phyloP scores from a whole-genome alignment of 2,329 filamentous ascomycete species.

The Lasiodiplodia hormozganensis region DNA sequence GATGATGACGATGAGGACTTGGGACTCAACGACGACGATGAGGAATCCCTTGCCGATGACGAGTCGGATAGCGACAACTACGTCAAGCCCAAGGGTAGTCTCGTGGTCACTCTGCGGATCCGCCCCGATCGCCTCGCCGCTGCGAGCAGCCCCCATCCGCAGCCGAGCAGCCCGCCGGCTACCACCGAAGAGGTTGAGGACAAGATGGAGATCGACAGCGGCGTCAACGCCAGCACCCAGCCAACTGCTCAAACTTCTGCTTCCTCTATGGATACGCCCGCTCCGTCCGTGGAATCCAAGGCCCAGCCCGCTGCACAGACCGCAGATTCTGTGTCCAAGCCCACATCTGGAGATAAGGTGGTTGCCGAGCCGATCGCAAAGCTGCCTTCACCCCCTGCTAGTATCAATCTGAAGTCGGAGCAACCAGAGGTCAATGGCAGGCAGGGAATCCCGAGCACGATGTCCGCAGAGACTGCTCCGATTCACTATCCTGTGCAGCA shows the following conservation, averaged over 20 bases:
- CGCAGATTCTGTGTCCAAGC: neutral
- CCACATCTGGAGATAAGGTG: neutral
- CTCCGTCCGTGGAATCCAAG: neutral
- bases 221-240: neutral
- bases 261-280: neutral
- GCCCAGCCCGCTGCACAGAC: neutral
- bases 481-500: neutral
- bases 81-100: slow-evolving; percentile 19
- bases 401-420: slow-evolving; percentile 17
- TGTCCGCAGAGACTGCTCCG: neutral
- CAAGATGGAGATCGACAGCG: slow-evolving; percentile 9
- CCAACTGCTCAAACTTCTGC: neutral
- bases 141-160: slow-evolving; percentile 20
- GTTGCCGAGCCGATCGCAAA: slow-evolving; percentile 1
- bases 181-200: neutral
- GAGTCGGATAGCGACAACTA: slow-evolving; percentile 48
- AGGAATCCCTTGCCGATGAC: slow-evolving; percentile 48
- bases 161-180: slow-evolving; percentile 17
- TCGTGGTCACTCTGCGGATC: slow-evolving; percentile 22
- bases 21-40: slow-evolving; percentile 65
- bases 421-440: slow-evolving; percentile 12
- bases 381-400: slow-evolving; percentile 23
- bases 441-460: neutral
- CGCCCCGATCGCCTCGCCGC: slow-evolving; percentile 16
- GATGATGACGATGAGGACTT: slow-evolving; percentile 73